Evolutionary conservation across 306 rosid genomes (phyloP).

Genomic region (Glycine tomentella): DNA sequence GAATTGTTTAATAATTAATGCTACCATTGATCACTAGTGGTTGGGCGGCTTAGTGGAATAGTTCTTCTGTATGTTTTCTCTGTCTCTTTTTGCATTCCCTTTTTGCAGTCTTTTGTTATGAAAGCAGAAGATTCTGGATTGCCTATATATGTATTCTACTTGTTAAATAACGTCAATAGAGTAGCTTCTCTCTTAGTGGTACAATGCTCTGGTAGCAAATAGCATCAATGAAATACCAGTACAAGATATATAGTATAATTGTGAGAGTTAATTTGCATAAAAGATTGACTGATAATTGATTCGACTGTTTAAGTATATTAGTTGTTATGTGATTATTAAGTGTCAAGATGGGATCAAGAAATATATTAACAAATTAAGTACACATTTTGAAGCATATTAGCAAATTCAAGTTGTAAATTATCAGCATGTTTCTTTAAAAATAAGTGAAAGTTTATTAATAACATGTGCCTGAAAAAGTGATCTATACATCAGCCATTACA

Average conservation of each 20-base stretch:
- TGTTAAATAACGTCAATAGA: too few relatives aligned
- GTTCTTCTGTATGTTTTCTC: neutral
- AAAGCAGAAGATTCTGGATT: slow-evolving; percentile 18
- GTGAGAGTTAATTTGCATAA: neutral
- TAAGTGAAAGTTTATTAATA: too few relatives aligned
- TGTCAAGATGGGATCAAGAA: neutral
- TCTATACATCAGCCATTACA: too few relatives aligned
- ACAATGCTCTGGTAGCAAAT: too few relatives aligned
- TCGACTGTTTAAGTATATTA: neutral
- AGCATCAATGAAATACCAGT: neutral
- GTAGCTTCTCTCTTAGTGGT: too few relatives aligned
- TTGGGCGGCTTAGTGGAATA: slow-evolving; percentile 55
- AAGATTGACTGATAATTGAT: neutral
- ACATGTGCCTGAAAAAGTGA: too few relatives aligned
- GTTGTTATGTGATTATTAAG: neutral
- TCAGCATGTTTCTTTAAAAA: too few relatives aligned
- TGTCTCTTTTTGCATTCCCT: neutral
- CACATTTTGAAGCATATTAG: too few relatives aligned
- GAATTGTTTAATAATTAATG: slow-evolving; percentile 42
- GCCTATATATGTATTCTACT: neutral
- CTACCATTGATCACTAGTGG: slow-evolving; percentile 37
- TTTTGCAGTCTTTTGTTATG: neutral
- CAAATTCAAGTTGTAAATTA: too few relatives aligned
- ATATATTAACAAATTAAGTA: neutral
- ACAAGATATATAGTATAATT: neutral